Evolutionary conservation across 2,329 filamentous ascomycete genomes (phyloP), one percentile per base, ranked within the genome.

Genomic region (Paraconiothyrium sp.): DNA sequence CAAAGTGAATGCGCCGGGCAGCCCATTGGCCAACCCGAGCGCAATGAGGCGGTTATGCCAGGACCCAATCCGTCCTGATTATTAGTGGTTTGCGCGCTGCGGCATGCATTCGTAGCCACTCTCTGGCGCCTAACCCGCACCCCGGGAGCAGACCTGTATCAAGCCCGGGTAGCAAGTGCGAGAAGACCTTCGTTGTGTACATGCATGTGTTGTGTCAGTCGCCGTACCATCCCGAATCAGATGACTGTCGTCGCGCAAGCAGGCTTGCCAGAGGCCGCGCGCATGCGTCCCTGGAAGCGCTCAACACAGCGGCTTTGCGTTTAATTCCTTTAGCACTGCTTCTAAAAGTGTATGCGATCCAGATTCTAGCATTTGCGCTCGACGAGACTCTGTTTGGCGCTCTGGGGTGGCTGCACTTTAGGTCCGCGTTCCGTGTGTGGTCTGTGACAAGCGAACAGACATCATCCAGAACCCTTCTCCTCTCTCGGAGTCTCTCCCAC

Each of bases 71-170:
- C 58, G 44, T 63, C 57, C 64, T 64, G 61, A 63, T 67, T 67
- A 63, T 64, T 59, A 58, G 61, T 61, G 58, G 57, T 62, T 64
- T 70, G 68, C 66, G 67, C 70, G 67, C 66, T 62, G 67, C 66
- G 66, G 63, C 67, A 72, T 72, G 70, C 67, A 71, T 70, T 68
- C 44, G 59, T 69, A 67, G 63, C 57, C 64, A 56, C 54, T 64
- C 64, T 56, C 72, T 74, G 75, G 70, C 68, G 68, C 69, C 70
- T 71, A 72, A 67, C 63, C 72, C 72, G 65, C 68, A 69, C 72
- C 64, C 62, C 70, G 63, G 69, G 67, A 60, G 61, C 67, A 67
- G 70, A 64, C 63, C 62, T 70, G 75, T 74, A 73, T 72, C 70
- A 70, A 70, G 64, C 59, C 69, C 65, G 57, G 69, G 57, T 64